These are phyloP conservation scores for Epithele typhae DNA, from an alignment of 768 basidiomycete species.

Conservation along the genomic window DNA sequence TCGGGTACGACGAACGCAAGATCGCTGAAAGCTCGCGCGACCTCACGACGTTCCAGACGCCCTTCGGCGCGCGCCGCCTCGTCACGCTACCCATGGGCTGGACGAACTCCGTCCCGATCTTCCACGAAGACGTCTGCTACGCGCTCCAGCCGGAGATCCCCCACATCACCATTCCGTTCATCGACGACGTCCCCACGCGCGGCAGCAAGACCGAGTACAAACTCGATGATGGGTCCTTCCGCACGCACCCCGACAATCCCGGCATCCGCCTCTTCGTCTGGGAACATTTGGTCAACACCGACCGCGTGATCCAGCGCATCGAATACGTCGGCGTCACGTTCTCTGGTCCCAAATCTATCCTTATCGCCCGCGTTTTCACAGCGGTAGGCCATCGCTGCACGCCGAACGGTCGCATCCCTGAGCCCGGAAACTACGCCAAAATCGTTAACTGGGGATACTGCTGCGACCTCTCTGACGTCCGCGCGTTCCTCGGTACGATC, in stretches of 20 bases:
- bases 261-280: slow-evolving; percentile 30
- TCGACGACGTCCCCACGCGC: slow-evolving; percentile 17
- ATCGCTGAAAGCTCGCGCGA: slow-evolving; percentile 6
- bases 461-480: slow-evolving; percentile 15
- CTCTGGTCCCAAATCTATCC: slow-evolving; percentile 2
- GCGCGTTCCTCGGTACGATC: slow-evolving; percentile 21
- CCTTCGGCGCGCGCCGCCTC: slow-evolving; percentile 8
- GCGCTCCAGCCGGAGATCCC: slow-evolving; percentile 16
- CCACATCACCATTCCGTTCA: slow-evolving; percentile 8
- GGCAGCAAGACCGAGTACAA: slow-evolving; percentile 14
- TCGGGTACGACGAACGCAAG: slow-evolving; percentile 9
- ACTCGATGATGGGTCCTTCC: slow-evolving; percentile 7
- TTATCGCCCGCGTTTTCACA: background rate
- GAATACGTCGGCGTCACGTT: slow-evolving; percentile 23
- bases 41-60: slow-evolving; percentile 13
- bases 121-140: slow-evolving; percentile 12
- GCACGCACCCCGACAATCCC: slow-evolving; percentile 24
- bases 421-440: slow-evolving; percentile 22
- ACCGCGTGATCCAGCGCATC: slow-evolving; percentile 31
- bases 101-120: slow-evolving; percentile 17
- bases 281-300: slow-evolving; percentile 33
- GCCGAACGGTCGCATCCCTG: slow-evolving; percentile 27
- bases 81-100: slow-evolving; percentile 15
- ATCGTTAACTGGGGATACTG: slow-evolving; percentile 19
- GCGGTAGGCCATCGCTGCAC: slow-evolving; percentile 38